These are phyloP conservation scores for Pichia deserticola DNA, from an alignment of 805 yeast genomes.

Conservation along the genomic window DNA sequence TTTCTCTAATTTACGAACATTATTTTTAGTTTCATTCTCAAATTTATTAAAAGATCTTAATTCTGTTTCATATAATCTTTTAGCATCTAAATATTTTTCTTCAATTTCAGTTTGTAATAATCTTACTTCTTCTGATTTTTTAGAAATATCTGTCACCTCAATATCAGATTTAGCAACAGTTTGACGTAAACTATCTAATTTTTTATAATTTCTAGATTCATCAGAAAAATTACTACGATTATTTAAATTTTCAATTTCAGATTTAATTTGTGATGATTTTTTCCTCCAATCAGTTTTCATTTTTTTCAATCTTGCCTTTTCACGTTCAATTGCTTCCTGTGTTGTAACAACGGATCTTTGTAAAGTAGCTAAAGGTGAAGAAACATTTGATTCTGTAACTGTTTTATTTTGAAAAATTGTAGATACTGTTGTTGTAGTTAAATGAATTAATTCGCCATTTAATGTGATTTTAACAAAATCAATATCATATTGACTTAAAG, in stretches of 20 bases:
- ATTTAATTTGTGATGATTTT: conserved; percentile 39
- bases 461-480: conserved; percentile 34
- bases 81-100: conserved; percentile 32
- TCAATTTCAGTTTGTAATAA: conserved; percentile 32
- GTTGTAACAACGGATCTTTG: conserved; percentile 62
- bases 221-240: conserved; percentile 40
- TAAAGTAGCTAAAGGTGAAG: conserved; percentile 54
- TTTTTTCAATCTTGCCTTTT: conserved; percentile 49
- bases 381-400: conserved; percentile 28
- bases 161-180: conserved; percentile 35
- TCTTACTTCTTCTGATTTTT: conserved; percentile 28
- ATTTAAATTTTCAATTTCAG: conserved; percentile 50
- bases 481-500: conserved; percentile 56
- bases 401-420: conserved; percentile 28
- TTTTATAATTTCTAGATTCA: conserved; percentile 50
- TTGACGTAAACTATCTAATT: conserved; percentile 43
- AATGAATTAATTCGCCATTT: conserved; percentile 22
- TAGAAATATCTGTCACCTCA: conserved; percentile 30
- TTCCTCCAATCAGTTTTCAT: conserved; percentile 52
- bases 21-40: conserved; percentile 24
- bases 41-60: conserved; percentile 26
- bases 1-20: conserved; percentile 17
- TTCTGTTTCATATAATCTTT: conserved; percentile 31
- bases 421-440: conserved; percentile 29
- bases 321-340: conserved; percentile 50